These are phyloP conservation scores for Talaromyces sp. DNA, from an alignment of 2,329 filamentous ascomycete genomes.

Conservation along the genomic window DNA sequence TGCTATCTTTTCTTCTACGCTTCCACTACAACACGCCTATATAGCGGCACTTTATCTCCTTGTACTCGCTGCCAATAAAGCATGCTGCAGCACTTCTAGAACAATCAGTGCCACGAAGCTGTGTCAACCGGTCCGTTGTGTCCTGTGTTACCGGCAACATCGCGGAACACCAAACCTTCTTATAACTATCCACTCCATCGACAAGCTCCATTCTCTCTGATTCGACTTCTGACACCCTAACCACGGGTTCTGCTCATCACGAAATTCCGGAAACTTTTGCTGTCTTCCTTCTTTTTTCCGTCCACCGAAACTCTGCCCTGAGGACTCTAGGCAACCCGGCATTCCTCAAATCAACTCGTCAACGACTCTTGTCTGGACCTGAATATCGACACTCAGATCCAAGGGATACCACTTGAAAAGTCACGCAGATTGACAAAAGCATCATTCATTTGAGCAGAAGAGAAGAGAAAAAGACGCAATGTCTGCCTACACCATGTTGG, in stretches of 20 bases:
- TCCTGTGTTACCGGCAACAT: neutral
- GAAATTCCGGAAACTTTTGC: neutral
- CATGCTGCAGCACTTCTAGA: neutral
- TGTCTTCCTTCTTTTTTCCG: neutral
- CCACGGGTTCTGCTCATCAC: neutral
- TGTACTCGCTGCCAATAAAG: neutral
- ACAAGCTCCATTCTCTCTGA: neutral
- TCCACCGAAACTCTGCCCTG: conserved; percentile 10
- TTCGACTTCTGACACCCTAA: conserved; percentile 1
- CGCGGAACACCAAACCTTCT: conserved; percentile 10
- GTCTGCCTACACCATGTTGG: conserved; percentile 25
- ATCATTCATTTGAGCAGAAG: neutral
- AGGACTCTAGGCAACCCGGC: neutral
- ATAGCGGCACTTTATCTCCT: neutral
- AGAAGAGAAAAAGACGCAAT: conserved; percentile 13
- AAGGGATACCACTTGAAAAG: conserved; percentile 1
- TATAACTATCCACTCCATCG: neutral
- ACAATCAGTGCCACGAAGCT: neutral
- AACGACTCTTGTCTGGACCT: conserved; percentile 12
- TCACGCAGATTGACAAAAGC: neutral
- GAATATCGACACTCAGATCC: conserved; percentile 1
- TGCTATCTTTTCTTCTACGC: neutral
- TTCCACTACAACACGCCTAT: neutral
- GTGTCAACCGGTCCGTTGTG: neutral
- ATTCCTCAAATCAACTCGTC: conserved; percentile 10